Conservation (phyloP, 148 eudicot species). For the Gaultheria prostrata region DNA sequence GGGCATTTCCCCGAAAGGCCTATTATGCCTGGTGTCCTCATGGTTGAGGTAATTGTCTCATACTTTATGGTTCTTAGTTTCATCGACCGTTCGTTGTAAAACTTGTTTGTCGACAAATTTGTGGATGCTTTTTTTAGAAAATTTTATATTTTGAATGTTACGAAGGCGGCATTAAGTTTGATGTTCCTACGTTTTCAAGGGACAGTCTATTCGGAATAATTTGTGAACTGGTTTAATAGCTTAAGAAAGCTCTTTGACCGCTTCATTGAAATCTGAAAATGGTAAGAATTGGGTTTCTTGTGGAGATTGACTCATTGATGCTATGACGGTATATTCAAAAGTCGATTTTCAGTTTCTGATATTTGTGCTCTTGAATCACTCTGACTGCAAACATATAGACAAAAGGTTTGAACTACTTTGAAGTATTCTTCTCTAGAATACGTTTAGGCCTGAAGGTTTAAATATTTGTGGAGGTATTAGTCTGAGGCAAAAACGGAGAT, state of each 20-base stretch:
- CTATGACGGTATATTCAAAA: neutral
- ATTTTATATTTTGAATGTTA: neutral
- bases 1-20: slow-evolving; percentile 99
- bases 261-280: neutral
- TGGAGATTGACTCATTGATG: neutral
- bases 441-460: neutral
- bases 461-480: neutral
- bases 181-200: neutral
- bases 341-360: neutral
- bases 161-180: neutral
- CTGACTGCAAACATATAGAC: neutral
- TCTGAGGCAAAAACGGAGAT: neutral
- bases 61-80: neutral
- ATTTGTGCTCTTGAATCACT: neutral
- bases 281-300: neutral
- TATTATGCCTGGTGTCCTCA: slow-evolving; percentile 99
- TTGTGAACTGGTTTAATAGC: neutral
- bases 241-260: neutral
- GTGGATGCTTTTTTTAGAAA: neutral
- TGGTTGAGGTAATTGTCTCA: slow-evolving; percentile 72
- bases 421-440: neutral
- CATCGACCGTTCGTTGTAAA: neutral
- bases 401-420: neutral
- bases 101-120: neutral
- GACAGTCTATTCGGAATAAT: neutral